Conservation (phyloP, 495 filamentous ascomycete species). For the Aspergillus nanangensis region DNA sequence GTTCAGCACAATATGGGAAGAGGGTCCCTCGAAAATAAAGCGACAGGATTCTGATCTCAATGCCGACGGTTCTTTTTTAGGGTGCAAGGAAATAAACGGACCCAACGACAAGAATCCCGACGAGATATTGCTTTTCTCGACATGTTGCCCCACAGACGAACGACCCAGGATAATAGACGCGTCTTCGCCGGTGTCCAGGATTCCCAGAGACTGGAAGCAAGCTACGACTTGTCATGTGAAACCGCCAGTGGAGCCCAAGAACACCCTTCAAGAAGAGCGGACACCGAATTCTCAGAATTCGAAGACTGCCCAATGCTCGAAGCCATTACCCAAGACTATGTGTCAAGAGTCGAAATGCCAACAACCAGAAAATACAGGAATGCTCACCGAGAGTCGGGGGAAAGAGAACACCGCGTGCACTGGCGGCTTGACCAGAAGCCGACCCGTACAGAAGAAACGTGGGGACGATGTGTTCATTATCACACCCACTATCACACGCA, state of each 20-base stretch:
- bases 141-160: conserved; percentile 29
- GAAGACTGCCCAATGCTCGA: conserved; percentile 41
- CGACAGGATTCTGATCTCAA: conserved; percentile 17
- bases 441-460: conserved; percentile 11
- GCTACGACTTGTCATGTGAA: conserved; percentile 7
- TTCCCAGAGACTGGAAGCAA: conserved; percentile 19
- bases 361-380: conserved; percentile 15
- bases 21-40: conserved; percentile 24
- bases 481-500: conserved; percentile 46
- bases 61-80: conserved; percentile 44
- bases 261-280: conserved; percentile 26
- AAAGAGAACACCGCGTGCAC: conserved; percentile 25
- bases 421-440: conserved; percentile 8
- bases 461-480: conserved; percentile 45
- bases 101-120: conserved; percentile 34
- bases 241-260: conserved; percentile 16
- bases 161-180: conserved; percentile 24
- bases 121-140: conserved; percentile 37
- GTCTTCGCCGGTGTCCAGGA: conserved; percentile 19
- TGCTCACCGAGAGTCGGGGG: conserved; percentile 5
- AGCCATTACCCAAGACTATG: conserved; percentile 25
- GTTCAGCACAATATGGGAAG: conserved; percentile 38
- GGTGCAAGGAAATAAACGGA: conserved; percentile 40
- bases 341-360: conserved; percentile 26
- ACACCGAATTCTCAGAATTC: conserved; percentile 37